Base-by-base conservation (phyloP, 1,284 basidiomycete species). In the Hypsizygus ulmarius region DNA sequence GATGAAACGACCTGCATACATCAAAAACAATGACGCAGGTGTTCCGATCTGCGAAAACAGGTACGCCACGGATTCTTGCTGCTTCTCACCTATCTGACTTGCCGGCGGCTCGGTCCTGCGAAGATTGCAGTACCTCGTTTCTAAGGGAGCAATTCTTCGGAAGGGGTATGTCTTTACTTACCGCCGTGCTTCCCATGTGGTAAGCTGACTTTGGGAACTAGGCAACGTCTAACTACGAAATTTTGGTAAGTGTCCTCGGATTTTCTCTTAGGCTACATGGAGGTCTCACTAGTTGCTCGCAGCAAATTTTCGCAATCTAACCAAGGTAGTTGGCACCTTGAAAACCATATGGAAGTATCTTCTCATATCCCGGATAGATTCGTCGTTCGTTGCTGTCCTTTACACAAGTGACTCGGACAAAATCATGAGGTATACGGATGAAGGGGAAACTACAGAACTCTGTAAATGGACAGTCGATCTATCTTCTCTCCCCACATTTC, bases 401-500 rank as follows among this genome's bases (percentile, higher is more conserved):
- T 92, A 81, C 63, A 87, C 85, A 3, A 84, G 84, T 21, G 84
- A 90, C 49, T 72, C 73, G 15, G 84, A 87, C 55, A 79, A 74
- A 58, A 73, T 84, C 45, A 86, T 89, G 82, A 74, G 88, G 49
- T 90, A 88, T 59, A 87, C 84, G 4, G 89, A 91, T 61, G 88
- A 91, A 70, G 85, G 84, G 11, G 85, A 85, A 59, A 83, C 80
- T 10, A 70, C 63, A 42, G 87, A 90, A 60, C 69, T 92, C 45
- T 92, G 90, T 70, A 84, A 87, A 67, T 92, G 90, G 90, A 88
- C 84, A 5, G 88, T 91, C 36, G 85, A 92, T 65, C 72, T 92
- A 43, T 78, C 80, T 37, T 77, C 82, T 19, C 65, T 92, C 49
- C 88, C 88, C 25, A 82, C 80, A 36, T 92, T 90, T 71, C 81